Evolutionary conservation across 129 eudicot genomes (phyloP).

Genomic region (Arctium minus): DNA sequence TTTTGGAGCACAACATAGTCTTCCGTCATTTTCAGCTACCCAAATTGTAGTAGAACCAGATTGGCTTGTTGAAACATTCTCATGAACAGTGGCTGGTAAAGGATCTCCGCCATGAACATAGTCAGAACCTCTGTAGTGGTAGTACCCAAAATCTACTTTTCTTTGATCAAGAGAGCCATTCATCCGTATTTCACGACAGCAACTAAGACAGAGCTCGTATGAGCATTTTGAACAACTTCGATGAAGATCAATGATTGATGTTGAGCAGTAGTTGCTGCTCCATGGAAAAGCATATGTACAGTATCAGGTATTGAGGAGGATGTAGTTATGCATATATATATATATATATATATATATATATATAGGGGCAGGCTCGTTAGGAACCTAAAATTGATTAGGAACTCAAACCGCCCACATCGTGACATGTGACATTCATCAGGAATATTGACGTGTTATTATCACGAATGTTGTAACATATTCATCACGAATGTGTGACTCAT

Average conservation of each 20-base stretch:
- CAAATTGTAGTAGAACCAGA: conserved; percentile 20
- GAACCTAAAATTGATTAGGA: no score
- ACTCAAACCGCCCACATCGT: no score
- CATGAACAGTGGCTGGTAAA: conserved; percentile 14
- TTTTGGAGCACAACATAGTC: conserved; percentile 48
- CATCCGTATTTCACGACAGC: conserved; percentile 55
- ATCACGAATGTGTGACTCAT: no score
- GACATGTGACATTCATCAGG: not conserved
- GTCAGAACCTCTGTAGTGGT: conserved; percentile 37
- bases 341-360: not conserved
- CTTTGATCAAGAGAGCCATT: conserved; percentile 25
- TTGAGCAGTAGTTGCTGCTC: conserved; percentile 59
- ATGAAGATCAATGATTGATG: conserved; percentile 70
- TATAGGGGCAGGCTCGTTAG: no score
- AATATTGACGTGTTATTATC: no score
- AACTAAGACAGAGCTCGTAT: conserved; percentile 62
- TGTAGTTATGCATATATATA: not conserved
- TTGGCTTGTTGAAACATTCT: not conserved
- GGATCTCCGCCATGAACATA: conserved; percentile 68
- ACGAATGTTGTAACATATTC: no score
- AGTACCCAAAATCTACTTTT: conserved; percentile 19
- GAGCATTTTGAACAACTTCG: conserved; percentile 67
- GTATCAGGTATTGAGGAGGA: not conserved
- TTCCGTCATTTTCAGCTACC: conserved; percentile 33
- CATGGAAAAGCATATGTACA: not conserved